Evolutionary conservation across 2,329 filamentous ascomycete genomes (phyloP).

Genomic region (Cladophialophora exuberans): DNA sequence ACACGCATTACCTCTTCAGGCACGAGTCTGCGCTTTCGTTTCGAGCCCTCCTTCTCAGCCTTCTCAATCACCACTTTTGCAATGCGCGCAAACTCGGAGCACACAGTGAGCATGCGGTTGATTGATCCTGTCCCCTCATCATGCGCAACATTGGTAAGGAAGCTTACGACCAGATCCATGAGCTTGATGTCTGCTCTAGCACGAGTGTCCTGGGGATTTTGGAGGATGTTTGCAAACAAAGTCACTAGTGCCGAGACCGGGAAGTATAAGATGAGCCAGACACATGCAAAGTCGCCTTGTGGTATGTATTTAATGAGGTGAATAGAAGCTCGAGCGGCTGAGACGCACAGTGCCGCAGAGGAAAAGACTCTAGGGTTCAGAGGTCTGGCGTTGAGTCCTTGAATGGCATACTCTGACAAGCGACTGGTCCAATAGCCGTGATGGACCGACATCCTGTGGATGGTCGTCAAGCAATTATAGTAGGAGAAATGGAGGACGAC

Average conservation of each 20-base stretch:
- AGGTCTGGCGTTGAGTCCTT: conserved; percentile 86
- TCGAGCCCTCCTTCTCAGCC: conserved; percentile 79
- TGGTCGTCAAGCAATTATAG: conserved; percentile 96
- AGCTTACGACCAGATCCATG: conserved; percentile 92
- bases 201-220: conserved; percentile 87
- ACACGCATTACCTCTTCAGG: conserved; percentile 31
- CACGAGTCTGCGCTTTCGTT: conserved; percentile 77
- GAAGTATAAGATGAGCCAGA: conserved; percentile 97
- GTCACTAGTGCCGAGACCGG: conserved; percentile 94
- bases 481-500: conserved; percentile 95
- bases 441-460: conserved; percentile 97
- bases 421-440: conserved; percentile 98
- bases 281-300: conserved; percentile 89
- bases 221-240: conserved; percentile 91
- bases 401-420: conserved; percentile 90
- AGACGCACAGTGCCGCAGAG: conserved; percentile 88
- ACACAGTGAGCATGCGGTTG: conserved; percentile 89
- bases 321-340: conserved; percentile 89
- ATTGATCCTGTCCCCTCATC: conserved; percentile 90
- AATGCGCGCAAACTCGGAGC: conserved; percentile 95
- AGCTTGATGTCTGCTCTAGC: conserved; percentile 86
- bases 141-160: conserved; percentile 83
- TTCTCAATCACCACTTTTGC: conserved; percentile 89
- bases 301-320: conserved; percentile 94
- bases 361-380: conserved; percentile 94